Percentiles rank a stretch among this genome's conserved stretches.
Conservation (phyloP, 257 asterid species). For the Salvia rosmarinus region DNA sequence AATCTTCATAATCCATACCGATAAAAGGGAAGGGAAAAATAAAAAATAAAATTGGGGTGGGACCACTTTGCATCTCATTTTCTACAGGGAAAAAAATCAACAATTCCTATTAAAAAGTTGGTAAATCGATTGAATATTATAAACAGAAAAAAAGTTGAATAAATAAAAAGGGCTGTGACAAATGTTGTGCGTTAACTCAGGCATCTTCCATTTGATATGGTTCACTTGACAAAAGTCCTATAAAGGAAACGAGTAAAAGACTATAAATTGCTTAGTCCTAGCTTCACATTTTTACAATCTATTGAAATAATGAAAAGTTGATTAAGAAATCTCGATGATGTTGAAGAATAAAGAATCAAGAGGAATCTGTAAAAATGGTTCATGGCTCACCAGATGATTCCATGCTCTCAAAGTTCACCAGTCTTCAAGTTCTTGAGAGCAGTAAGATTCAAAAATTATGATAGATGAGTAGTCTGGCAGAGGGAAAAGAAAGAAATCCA, state of each 20-base stretch:
- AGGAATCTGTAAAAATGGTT: neutral
- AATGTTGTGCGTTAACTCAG: slow-evolving; percentile 14
- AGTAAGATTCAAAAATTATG: slow-evolving; percentile 26
- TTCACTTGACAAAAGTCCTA: slow-evolving; percentile 17
- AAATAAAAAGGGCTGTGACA: neutral
- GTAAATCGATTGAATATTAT: slow-evolving; percentile 13
- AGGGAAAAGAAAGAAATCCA: slow-evolving; percentile 9
- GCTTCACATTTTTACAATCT: neutral
- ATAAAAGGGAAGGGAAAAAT: neutral
- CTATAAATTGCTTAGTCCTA: slow-evolving; percentile 12
- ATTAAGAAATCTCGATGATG: slow-evolving; percentile 6
- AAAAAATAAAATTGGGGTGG: too few relatives aligned
- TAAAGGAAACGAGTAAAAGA: slow-evolving; percentile 16
- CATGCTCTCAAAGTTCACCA: slow-evolving; percentile 41
- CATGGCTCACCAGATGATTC: slow-evolving; percentile 50
- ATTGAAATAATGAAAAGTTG: slow-evolving; percentile 9
- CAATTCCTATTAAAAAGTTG: neutral
- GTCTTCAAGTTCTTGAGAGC: slow-evolving; percentile 33
- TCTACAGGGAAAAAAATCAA: slow-evolving; percentile 10
- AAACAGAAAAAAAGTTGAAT: neutral
- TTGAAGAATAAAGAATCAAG: slow-evolving; percentile 18
- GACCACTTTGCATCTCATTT: slow-evolving; percentile 8
- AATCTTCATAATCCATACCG: neutral
- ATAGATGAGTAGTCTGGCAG: slow-evolving; percentile 26
- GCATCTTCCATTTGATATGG: slow-evolving; percentile 22